These are phyloP conservation scores for Mercurialis annua DNA, from an alignment of 345 rosid species.

Conservation along the genomic window DNA sequence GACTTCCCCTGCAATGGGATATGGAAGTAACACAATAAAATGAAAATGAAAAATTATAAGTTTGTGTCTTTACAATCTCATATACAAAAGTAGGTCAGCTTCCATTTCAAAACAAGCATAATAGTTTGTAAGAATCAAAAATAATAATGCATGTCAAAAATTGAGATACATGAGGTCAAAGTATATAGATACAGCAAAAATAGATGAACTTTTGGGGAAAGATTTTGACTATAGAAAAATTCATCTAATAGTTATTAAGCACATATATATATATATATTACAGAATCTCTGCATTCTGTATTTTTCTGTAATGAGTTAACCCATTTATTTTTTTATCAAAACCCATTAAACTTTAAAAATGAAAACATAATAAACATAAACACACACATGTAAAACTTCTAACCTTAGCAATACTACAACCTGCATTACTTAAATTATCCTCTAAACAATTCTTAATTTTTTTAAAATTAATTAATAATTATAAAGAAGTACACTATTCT, in stretches of 20 bases:
- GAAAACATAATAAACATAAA: too few relatives aligned
- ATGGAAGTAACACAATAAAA: neutral
- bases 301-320: neutral
- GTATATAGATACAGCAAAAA: neutral
- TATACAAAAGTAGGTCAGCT: neutral
- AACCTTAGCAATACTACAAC: too few relatives aligned
- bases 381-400: too few relatives aligned
- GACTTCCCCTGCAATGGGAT: neutral
- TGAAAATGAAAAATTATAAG: too few relatives aligned
- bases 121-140: neutral
- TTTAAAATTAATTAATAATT: too few relatives aligned
- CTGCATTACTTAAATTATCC: too few relatives aligned
- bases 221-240: neutral
- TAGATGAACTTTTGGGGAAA: neutral
- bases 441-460: too few relatives aligned
- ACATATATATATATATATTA: neutral
- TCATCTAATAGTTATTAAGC: neutral
- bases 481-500: too few relatives aligned
- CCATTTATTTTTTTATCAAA: neutral
- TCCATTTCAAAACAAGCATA: neutral
- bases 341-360: too few relatives aligned
- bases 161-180: neutral
- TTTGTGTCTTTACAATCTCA: neutral
- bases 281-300: neutral
- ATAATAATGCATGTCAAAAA: neutral